These are phyloP conservation scores for Penicillium sclerotigenum DNA, from an alignment of 2,329 filamentous ascomycete species.

Conservation along the genomic window DNA sequence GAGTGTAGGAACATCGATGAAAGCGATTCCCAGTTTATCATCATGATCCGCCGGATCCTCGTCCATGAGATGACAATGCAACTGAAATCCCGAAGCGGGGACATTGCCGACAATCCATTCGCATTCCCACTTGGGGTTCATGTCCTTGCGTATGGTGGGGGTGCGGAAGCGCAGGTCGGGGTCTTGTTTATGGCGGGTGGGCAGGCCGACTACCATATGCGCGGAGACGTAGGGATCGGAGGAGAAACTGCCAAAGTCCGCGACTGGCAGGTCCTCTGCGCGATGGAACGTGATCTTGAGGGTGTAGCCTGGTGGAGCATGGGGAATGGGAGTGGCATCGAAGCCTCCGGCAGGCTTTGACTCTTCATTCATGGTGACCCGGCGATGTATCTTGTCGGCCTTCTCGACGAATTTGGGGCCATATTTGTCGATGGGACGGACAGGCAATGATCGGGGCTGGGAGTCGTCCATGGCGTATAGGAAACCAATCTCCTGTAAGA, in stretches of 20 bases:
- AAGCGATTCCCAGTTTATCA: conserved; percentile 83
- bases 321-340: conserved; percentile 73
- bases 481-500: background rate
- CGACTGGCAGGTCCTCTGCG: conserved; percentile 76
- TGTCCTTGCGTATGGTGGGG: conserved; percentile 67
- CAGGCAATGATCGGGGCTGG: conserved; percentile 18
- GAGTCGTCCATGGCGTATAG: background rate
- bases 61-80: conserved; percentile 86
- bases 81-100: conserved; percentile 71
- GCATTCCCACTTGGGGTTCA: conserved; percentile 76
- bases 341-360: conserved; percentile 68
- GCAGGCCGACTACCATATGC: conserved; percentile 68
- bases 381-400: conserved; percentile 40
- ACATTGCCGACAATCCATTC: conserved; percentile 88
- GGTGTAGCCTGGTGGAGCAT: conserved; percentile 74
- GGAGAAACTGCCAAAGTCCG: conserved; percentile 71
- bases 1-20: conserved; percentile 61
- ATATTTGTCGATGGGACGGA: conserved; percentile 33
- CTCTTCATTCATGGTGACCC: conserved; percentile 26
- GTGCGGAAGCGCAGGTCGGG: conserved; percentile 72
- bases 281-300: conserved; percentile 79
- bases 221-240: conserved; percentile 81
- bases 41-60: conserved; percentile 84
- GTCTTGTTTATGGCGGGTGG: conserved; percentile 80
- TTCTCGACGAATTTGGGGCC: conserved; percentile 40